Base-by-base conservation (phyloP, 768 basidiomycete species). In the Cystofilobasidium bisporidii region DNA sequence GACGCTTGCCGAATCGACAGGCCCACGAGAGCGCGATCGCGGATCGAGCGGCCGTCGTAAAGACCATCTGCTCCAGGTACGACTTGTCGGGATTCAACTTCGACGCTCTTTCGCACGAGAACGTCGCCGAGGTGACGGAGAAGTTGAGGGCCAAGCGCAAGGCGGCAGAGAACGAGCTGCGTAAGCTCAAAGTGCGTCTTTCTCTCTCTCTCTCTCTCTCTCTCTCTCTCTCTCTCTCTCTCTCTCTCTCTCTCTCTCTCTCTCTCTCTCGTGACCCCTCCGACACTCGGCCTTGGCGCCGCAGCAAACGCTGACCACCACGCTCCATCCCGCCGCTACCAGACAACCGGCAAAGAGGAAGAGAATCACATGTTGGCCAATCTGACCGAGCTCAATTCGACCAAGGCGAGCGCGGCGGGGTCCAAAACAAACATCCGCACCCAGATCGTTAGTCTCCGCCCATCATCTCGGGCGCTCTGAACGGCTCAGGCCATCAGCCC, bases 31-130 rank as follows among this genome's bases (percentile, higher is more conserved):
- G 82, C 56, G 85, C 87, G 30, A 77, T 92, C 45, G 72, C 75
- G 2, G 84, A 85, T 6, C 85, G 93, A 36, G 91, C 93, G 75
- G 80, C 81, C 18, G 78, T 86, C 28, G 86, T 97, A 64, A 84
- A 83, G 17, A 83, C 85, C 58, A 83, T 90, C 20, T 82, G 85
- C 60, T 79, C 83, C 41, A 84, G 84, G 71, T 80, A 87, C 71
- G 81, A 82, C 12, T 85, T 97, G 71, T 84, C 84, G 60, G 90
- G 89, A 0, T 91, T 84, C 74, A 84, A 83, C 62, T 81, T 84
- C 59, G 81, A 84, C 0, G 85, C 86, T 1, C 80, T 92, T 41
- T 86, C 86, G 60, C 81, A 84, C 47, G 83, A 84, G 47, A 83
- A 90, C 74, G 81, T 91, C 24, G 75, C 81, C 33, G 87, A 90